A percentile compares a stretch with the other conserved stretches of the same genome.
These are phyloP conservation scores for Lachnellula occidentalis DNA, from an alignment of 2,329 filamentous ascomycete species.

Conservation along the genomic window DNA sequence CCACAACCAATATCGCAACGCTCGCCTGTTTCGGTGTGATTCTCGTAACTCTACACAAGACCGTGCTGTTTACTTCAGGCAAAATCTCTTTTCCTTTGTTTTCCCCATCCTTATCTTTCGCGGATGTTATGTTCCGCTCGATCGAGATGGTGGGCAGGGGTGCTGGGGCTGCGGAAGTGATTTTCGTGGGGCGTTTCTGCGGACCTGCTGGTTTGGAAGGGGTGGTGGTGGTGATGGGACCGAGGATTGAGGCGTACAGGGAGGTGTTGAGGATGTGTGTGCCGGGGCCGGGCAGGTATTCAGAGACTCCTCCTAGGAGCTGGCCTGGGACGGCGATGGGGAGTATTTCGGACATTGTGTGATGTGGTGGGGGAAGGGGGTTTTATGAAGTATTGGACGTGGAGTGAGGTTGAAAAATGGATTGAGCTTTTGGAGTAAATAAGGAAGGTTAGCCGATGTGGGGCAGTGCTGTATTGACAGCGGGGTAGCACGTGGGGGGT, in stretches of 20 bases:
- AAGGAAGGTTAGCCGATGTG: neutral
- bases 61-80: constrained; percentile 72
- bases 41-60: constrained; percentile 80
- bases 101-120: constrained; percentile 9
- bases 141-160: constrained; percentile 53
- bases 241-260: constrained; percentile 78
- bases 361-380: neutral
- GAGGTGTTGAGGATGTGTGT: constrained; percentile 74
- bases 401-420: constrained; percentile 13
- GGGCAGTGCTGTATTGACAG: neutral
- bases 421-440: constrained; percentile 3
- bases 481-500: neutral
- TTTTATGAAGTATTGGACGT: neutral
- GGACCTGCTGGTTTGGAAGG: constrained; percentile 39
- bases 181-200: constrained; percentile 55
- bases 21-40: constrained; percentile 81
- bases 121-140: constrained; percentile 27
- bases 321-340: constrained; percentile 73
- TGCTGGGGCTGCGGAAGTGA: constrained; percentile 40
- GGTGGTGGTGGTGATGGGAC: constrained; percentile 54
- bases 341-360: constrained; percentile 20
- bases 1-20: constrained; percentile 79
- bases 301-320: constrained; percentile 60
- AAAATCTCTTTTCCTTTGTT: constrained; percentile 61
- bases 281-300: constrained; percentile 70